phyloP scores from a whole-genome alignment of 2,329 filamentous ascomycete genomes.

The Cryphonectria japonica region DNA sequence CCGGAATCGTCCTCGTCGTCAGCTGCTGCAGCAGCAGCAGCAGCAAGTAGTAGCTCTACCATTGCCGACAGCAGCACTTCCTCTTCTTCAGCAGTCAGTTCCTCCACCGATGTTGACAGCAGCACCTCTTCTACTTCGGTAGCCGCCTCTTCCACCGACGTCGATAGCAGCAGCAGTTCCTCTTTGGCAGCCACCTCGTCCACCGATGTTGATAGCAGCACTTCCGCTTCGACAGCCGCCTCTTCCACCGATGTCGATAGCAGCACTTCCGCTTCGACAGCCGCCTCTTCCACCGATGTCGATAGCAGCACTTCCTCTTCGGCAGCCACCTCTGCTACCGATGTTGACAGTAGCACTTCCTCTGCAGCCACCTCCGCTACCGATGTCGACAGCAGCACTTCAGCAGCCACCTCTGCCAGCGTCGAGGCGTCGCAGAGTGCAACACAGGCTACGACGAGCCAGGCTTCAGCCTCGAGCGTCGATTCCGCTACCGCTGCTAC shows the following conservation, averaged over 20 bases:
- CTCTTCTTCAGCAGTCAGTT: not conserved
- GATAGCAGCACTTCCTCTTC: not conserved
- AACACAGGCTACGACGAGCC: not conserved
- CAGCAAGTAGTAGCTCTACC: not conserved
- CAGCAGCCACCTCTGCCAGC: not conserved
- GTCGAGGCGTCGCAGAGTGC: not conserved
- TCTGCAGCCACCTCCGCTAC: not conserved
- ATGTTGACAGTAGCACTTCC: too few species aligned
- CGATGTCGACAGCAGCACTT: not conserved
- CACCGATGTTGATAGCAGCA: not conserved
- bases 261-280: too few species aligned
- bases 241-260: not conserved
- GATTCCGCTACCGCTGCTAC: not conserved
- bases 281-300: not conserved
- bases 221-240: not conserved
- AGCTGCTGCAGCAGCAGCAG: not conserved
- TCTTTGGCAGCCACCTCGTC: not conserved
- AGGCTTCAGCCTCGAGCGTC: not conserved
- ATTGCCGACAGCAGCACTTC: not conserved
- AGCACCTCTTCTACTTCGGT: too few species aligned
- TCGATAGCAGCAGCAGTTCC: not conserved
- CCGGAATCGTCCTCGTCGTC: not conserved
- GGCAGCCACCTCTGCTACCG: not conserved
- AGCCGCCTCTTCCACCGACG: not conserved
- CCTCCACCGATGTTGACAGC: not conserved